Evolutionary conservation across 1,284 basidiomycete genomes (phyloP), one percentile per base, ranked within the genome.

Genomic region (Filobasidium uniguttulatum): DNA sequence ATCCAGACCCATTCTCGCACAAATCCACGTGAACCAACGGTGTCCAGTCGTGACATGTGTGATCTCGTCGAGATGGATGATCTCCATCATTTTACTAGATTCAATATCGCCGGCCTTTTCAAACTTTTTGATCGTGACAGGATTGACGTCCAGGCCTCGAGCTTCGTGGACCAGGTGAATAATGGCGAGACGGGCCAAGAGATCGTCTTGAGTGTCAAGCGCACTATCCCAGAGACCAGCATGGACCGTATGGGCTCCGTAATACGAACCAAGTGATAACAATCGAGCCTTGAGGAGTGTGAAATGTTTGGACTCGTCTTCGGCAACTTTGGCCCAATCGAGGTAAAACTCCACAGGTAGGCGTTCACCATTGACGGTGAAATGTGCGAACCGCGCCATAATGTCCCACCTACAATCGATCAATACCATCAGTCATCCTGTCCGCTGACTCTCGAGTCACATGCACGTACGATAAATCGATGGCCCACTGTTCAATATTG

Each of bases 401-500:
- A 87, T 87, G 60, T 85, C 83, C 83, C 83, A 86, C 6, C 80
- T 82, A 49, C 8, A 25, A 22, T 2, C 8, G 14, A 36, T 43
- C 25, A 41, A 40, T 29, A 8, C 12, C 9, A 37, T n/a, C n/a
- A n/a, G n/a, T n/a, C n/a, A n/a, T n/a, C n/a, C n/a, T n/a, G n/a
- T n/a, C n/a, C n/a, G n/a, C n/a, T n/a, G n/a, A n/a, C n/a, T n/a
- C n/a, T n/a, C n/a, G n/a, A n/a, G n/a, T n/a, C n/a, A n/a, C n/a
- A n/a, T n/a, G n/a, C 5, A 73, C 79, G 66, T 59, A 81, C 76
- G 82, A 81, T 6, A 85, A 73, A 59, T 86, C 83, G 52, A 85
- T 84, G 0, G 87, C 87, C 82, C 85, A 93, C 62, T 88, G 86
- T 60, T 90, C 87, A 47, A 93, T 88, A 63, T 88, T 88, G 1